A percentile compares a stretch with the other conserved stretches of the same genome.
phyloP scores from a whole-genome alignment of 1,284 basidiomycete species.

The Gymnopus androsaceus region DNA sequence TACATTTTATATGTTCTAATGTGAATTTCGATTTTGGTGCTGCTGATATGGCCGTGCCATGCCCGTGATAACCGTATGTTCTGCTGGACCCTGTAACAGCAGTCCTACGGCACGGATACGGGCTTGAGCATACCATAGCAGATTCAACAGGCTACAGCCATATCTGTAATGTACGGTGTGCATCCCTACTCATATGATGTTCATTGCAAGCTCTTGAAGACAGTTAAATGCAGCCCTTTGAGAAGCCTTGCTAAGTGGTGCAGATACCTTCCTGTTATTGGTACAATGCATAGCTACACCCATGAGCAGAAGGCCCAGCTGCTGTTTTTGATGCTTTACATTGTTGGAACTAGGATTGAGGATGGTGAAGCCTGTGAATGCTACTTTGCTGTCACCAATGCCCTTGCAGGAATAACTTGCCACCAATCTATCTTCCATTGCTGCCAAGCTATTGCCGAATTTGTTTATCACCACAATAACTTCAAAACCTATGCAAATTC shows the following conservation, averaged over 20 bases:
- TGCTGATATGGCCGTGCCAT: too few species aligned
- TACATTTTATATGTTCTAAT: too few species aligned
- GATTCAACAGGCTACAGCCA: too few species aligned
- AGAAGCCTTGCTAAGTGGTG: neutral
- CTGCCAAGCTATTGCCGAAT: conserved; percentile 21
- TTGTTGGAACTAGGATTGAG: conserved; percentile 20
- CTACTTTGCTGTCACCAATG: conserved; percentile 22
- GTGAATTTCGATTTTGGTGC: too few species aligned
- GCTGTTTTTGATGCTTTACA: conserved; percentile 12
- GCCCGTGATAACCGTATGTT: too few species aligned
- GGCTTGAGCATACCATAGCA: too few species aligned
- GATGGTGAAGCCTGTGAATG: conserved; percentile 23
- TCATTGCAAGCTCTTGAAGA: too few species aligned
- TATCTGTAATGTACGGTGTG: too few species aligned
- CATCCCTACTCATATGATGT: too few species aligned
- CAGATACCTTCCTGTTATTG: neutral
- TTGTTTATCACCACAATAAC: conserved; percentile 18
- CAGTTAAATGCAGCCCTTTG: neutral
- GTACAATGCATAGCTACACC: conserved; percentile 2
- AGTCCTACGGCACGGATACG: too few species aligned
- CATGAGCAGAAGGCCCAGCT: conserved; percentile 2
- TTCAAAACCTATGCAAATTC: conserved; percentile 6
- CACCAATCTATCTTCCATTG: conserved; percentile 18
- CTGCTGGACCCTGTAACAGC: too few species aligned
- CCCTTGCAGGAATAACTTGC: conserved; percentile 13